Conservation (phyloP, 2,329 filamentous ascomycete species). For the Calonectria pseudoreteaudii region DNA sequence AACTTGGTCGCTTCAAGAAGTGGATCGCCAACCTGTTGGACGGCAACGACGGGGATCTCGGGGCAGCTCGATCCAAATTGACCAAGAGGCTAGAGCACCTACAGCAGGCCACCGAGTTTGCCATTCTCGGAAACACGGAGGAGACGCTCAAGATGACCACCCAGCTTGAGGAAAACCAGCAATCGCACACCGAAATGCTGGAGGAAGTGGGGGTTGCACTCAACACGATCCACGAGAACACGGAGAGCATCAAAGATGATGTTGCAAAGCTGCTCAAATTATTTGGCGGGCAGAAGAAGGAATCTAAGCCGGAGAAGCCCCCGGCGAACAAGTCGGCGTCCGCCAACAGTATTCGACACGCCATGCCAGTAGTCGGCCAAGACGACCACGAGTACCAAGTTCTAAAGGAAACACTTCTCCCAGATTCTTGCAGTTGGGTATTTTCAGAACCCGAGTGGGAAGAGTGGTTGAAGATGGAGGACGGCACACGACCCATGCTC, state of each 20-base stretch:
- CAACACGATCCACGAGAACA: constrained; percentile 41
- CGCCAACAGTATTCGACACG: constrained; percentile 39
- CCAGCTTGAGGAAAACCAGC: constrained; percentile 43
- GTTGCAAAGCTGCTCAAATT: constrained; percentile 43
- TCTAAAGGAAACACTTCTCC: constrained; percentile 44
- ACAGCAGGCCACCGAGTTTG: constrained; percentile 48
- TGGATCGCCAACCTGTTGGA: constrained; percentile 45
- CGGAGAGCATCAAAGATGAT: constrained; percentile 42
- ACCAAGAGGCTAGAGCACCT: constrained; percentile 43
- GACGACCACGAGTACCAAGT: constrained; percentile 42
- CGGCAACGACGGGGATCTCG: constrained; percentile 47
- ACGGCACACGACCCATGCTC: constrained; percentile 31
- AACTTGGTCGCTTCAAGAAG: constrained; percentile 49
- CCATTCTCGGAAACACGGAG: constrained; percentile 48
- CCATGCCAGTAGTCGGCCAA: constrained; percentile 34
- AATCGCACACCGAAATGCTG: constrained; percentile 39
- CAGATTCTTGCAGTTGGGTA: constrained; percentile 48
- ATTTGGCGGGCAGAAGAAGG: constrained; percentile 37
- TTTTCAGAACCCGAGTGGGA: constrained; percentile 43
- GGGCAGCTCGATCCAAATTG: constrained; percentile 45
- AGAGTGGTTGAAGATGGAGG: constrained; percentile 30
- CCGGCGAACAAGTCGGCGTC: constrained; percentile 36
- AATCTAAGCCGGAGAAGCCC: constrained; percentile 28
- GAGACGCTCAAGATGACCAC: constrained; percentile 43
- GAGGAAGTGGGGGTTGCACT: constrained; percentile 42